These are phyloP conservation scores for Pholiota conissans DNA, from an alignment of 768 basidiomycete species.

Conservation along the genomic window DNA sequence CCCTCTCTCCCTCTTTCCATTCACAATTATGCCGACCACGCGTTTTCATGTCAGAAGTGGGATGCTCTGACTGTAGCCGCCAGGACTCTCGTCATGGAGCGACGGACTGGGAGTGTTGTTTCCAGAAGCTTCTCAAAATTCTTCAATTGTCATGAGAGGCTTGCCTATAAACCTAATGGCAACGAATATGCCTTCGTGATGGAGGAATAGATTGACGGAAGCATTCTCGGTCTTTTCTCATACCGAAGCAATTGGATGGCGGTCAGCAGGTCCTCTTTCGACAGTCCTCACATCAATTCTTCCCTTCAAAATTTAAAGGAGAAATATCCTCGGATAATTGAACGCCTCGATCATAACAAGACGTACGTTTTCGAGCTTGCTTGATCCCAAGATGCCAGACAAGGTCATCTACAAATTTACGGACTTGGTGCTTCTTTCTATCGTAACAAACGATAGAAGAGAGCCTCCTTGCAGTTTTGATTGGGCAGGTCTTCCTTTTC, in stretches of 20 bases:
- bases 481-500: constrained; percentile 19
- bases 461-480: constrained; percentile 16
- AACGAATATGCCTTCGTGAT: constrained; percentile 19
- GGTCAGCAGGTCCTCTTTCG: constrained; percentile 18
- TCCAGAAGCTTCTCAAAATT: constrained; percentile 25
- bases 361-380: constrained; percentile 26
- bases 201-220: constrained; percentile 26
- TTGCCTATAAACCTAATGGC: constrained; percentile 23
- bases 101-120: constrained; percentile 18
- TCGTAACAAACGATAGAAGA: constrained; percentile 18
- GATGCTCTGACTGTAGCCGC: constrained; percentile 20
- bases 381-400: constrained; percentile 21
- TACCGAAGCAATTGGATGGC: constrained; percentile 18
- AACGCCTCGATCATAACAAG: constrained; percentile 16
- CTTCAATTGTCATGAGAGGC: constrained; percentile 24
- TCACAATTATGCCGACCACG: constrained; percentile 21
- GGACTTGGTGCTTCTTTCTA: constrained; percentile 21
- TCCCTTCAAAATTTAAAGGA: constrained; percentile 20
- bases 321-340: constrained; percentile 17
- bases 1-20: constrained; percentile 20
- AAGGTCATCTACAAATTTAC: constrained; percentile 17
- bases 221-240: constrained; percentile 24
- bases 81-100: constrained; percentile 21
- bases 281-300: constrained; percentile 16
- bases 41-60: constrained; percentile 11